phyloP scores from a whole-genome alignment of 768 basidiomycete species.

The Suillus ampliporus region DNA sequence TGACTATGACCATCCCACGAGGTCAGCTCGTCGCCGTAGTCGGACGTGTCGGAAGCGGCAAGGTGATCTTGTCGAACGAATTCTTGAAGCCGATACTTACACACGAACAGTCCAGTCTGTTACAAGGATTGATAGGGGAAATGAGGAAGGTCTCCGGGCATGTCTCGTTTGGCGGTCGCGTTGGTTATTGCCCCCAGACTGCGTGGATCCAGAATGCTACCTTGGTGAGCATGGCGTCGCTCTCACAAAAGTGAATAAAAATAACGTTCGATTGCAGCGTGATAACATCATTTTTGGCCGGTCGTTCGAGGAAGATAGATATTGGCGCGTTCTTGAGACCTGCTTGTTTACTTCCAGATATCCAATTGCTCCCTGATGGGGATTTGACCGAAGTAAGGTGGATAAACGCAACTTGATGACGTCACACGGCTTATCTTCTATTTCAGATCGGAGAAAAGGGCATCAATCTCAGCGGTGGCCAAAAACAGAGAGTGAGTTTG shows the following conservation, averaged over 20 bases:
- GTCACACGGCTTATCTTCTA: not conserved
- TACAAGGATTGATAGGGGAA: constrained; percentile 72
- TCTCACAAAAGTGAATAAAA: not conserved
- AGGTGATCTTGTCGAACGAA: constrained; percentile 38
- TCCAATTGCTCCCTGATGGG: constrained; percentile 68
- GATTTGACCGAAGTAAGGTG: constrained; percentile 69
- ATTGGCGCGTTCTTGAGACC: constrained; percentile 65
- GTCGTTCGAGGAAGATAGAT: constrained; percentile 64
- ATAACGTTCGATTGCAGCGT: constrained; percentile 40
- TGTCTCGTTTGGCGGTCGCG: constrained; percentile 64
- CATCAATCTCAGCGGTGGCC: constrained; percentile 68
- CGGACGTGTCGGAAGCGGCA: constrained; percentile 72
- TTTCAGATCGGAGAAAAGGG: constrained; percentile 75
- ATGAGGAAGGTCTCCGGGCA: constrained; percentile 62
- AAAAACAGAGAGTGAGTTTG: constrained; percentile 57
- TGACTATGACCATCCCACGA: constrained; percentile 59
- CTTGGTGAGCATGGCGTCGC: constrained; percentile 42
- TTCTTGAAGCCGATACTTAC: not conserved
- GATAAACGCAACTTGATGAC: not conserved
- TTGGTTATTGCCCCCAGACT: constrained; percentile 74
- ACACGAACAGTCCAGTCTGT: constrained; percentile 51
- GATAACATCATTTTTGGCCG: constrained; percentile 74
- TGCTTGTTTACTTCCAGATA: constrained; percentile 65
- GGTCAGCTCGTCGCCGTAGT: constrained; percentile 67
- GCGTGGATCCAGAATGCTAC: constrained; percentile 80